These are phyloP conservation scores for Cladosporium sp. DNA, from an alignment of 2,329 filamentous ascomycete genomes.

Conservation along the genomic window DNA sequence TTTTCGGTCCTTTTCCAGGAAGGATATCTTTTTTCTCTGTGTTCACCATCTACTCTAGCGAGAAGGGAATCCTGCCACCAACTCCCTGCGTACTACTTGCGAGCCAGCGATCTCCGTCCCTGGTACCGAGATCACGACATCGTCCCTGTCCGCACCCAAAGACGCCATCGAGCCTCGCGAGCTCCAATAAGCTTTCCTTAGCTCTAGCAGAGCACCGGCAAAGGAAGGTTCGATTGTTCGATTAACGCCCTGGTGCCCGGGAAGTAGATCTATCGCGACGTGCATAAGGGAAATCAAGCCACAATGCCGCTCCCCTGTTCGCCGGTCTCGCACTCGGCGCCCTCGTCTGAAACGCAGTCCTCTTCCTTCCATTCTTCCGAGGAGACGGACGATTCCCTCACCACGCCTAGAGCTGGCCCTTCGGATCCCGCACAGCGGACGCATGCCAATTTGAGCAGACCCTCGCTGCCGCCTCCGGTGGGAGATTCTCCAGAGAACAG, in stretches of 20 bases:
- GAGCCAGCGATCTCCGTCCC: no score
- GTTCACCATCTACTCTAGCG: no score
- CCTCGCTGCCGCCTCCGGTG: conserved; percentile 17
- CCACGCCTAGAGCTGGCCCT: conserved; percentile 31
- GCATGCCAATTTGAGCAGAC: conserved; percentile 24
- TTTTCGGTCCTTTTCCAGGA: no score
- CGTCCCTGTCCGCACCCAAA: neutral
- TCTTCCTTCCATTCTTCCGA: conserved; percentile 19
- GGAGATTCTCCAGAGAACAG: conserved; percentile 3
- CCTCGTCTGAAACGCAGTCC: conserved; percentile 24
- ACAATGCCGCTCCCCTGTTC: conserved; percentile 28
- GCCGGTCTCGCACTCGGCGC: conserved; percentile 29
- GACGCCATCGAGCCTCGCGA: neutral
- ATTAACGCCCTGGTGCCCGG: no score
- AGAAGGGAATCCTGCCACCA: no score
- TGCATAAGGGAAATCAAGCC: neutral
- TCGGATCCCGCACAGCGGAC: conserved; percentile 27
- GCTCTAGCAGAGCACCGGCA: neutral
- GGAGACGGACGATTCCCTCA: conserved; percentile 30
- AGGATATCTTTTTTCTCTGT: no score
- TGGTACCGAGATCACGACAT: no score
- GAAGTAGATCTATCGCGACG: neutral
- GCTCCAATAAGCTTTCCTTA: conserved; percentile 11
- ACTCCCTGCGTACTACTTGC: no score
- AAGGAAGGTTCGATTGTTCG: no score